Conservation (phyloP, 164 flowering plant species). For the Amborella trichopoda region DNA sequence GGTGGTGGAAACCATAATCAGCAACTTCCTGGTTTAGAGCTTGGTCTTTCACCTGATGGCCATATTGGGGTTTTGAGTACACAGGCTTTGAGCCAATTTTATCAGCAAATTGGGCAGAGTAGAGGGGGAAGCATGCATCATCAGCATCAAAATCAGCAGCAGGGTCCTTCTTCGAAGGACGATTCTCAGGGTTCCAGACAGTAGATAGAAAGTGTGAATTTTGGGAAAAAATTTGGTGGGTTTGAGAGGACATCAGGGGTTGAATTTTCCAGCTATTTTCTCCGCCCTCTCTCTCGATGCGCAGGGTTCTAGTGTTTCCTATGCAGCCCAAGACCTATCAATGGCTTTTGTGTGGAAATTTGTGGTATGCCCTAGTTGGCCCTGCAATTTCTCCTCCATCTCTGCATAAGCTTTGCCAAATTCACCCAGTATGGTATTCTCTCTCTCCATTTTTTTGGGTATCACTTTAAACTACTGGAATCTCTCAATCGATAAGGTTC, state of each 20-base stretch:
- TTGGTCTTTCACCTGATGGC: conserved; percentile 64
- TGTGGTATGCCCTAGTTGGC: no score
- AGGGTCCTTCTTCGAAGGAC: conserved; percentile 39
- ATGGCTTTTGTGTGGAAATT: no score
- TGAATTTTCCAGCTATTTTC: conserved; percentile 9
- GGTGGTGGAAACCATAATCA: conserved; percentile 22
- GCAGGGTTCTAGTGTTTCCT: no score
- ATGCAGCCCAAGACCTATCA: no score
- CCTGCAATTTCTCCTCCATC: no score
- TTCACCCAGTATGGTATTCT: no score
- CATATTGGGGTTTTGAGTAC: conserved; percentile 37
- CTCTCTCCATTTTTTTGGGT: no score
- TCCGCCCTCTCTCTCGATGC: conserved; percentile 7
- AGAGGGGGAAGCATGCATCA: conserved; percentile 14
- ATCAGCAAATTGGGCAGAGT: conserved; percentile 40
- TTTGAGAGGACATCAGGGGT: conserved; percentile 8
- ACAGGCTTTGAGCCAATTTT: conserved; percentile 40
- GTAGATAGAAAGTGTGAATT: conserved; percentile 6
- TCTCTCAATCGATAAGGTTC: no score
- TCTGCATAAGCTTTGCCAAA: no score
- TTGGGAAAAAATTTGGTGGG: conserved; percentile 7
- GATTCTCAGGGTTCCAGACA: conserved; percentile 74
- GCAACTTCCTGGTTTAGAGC: conserved; percentile 51
- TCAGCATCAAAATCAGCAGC: conserved; percentile 4
- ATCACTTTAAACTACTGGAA: no score